Percentiles rank a stretch among this genome's conserved stretches.
These are phyloP conservation scores for Nemania sp. DNA, from an alignment of 2,329 filamentous ascomycete genomes.

Conservation along the genomic window DNA sequence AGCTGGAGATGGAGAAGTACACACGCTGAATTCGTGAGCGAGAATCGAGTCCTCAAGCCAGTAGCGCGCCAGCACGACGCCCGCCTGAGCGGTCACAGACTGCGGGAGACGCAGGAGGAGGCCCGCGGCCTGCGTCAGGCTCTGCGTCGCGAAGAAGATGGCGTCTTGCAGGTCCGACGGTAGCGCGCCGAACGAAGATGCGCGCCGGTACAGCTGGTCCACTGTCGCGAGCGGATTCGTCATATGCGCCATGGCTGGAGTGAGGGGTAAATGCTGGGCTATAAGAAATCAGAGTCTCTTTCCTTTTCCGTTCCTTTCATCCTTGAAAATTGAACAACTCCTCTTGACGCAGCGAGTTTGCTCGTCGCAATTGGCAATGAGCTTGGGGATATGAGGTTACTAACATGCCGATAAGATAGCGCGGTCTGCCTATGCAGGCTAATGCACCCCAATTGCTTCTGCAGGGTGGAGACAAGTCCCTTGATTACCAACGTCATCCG, in stretches of 20 bases:
- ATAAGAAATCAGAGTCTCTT: too few species aligned
- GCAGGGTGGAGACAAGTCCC: too few species aligned
- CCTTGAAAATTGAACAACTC: too few species aligned
- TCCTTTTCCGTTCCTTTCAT: not conserved
- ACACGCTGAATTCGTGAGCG: constrained; percentile 60
- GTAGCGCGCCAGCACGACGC: constrained; percentile 79
- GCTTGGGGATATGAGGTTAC: too few species aligned
- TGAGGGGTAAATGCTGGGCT: too few species aligned
- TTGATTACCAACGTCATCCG: too few species aligned
- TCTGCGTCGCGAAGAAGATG: constrained; percentile 71
- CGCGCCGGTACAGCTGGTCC: constrained; percentile 65
- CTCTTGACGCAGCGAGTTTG: too few species aligned
- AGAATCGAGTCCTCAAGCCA: constrained; percentile 66
- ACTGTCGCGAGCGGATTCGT: constrained; percentile 72
- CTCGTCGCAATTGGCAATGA: not conserved
- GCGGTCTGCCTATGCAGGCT: too few species aligned
- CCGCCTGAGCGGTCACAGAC: constrained; percentile 81
- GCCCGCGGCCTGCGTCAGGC: constrained; percentile 76
- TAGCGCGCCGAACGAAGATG: constrained; percentile 56
- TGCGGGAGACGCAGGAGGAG: constrained; percentile 83
- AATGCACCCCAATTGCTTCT: too few species aligned
- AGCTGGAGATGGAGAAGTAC: constrained; percentile 20
- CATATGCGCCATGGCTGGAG: constrained; percentile 60
- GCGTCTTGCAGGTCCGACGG: constrained; percentile 71
- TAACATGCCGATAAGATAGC: too few species aligned